Evolutionary conservation across 306 rosid genomes (phyloP), one percentile per base, ranked within the genome.

Genomic region (Calophaca sinica): DNA sequence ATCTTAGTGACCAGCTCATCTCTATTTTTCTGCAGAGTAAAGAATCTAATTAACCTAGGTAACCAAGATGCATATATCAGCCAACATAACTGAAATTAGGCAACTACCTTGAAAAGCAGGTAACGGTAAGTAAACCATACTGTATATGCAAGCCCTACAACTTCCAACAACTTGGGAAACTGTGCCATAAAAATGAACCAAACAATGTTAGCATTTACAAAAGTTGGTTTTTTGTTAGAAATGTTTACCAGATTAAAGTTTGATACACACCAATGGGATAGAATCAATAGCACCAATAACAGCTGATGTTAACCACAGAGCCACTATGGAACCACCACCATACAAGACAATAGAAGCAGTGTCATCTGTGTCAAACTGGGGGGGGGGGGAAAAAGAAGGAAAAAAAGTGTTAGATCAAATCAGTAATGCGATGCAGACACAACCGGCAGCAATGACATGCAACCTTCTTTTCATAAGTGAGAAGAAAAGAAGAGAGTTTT

Each of bases 111-210:
- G 84, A 92, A 94, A 53, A 94, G 71, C 66, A 94, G 84, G 80
- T 87, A 94, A 32, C 99, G 97, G 70, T 79, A 81, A 10, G 81
- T 83, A 81, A 94, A 94, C 99, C 99, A 94, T 36, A 87, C 12
- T 4, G 92, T 82, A 70, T 90, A 92, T 50, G 82, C 93, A 62
- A 94, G 96, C 53, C 98, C 99, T 4, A 94, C 89, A 28, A 92
- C 77, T 82, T 92, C 99, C 86, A 94, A 70, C 78, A 94, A 69
- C 86, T 94, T 94, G 68, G 98, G 99, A 62, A 94, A 74, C 99
- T 92, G 36, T 92, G 38, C 50, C 44, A 62, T 14, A 57, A 28
- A 5, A 77, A 72, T 32, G 62, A 76, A 63, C 63, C 59, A 51
- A 11, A 31, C 36, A 29, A 38, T 8, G 15, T 74, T 26, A 75